phyloP scores from a whole-genome alignment of 192 early-diverging fungal genomes.

The Gryganskiella cystojenkinii region DNA sequence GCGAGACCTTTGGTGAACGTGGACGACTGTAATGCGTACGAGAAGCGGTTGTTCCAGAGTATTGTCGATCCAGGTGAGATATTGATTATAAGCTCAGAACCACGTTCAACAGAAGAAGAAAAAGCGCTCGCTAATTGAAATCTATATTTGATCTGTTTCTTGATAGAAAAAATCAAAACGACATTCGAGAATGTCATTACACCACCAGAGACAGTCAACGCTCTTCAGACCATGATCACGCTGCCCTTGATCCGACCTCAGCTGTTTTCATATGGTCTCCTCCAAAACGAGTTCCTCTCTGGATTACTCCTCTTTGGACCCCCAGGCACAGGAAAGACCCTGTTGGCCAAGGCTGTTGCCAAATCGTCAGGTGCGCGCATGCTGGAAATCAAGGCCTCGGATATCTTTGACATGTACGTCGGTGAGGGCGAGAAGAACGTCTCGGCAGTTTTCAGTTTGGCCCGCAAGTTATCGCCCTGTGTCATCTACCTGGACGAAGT shows the following conservation, averaged over 20 bases:
- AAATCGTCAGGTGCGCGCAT: constrained; percentile 84
- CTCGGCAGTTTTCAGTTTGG: constrained; percentile 90
- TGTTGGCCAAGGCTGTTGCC: constrained; percentile 87
- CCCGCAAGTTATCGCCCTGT: constrained; percentile 91
- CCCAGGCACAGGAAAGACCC: constrained; percentile 89
- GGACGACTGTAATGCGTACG: constrained; percentile 71
- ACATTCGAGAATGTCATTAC: constrained; percentile 81
- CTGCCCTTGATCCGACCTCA: constrained; percentile 84
- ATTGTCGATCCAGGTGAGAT: constrained; percentile 81
- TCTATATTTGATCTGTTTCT: background rate
- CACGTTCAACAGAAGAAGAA: background rate
- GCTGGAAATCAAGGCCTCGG: constrained; percentile 80
- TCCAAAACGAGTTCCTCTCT: constrained; percentile 73
- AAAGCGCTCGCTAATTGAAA: background rate
- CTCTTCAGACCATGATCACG: constrained; percentile 86
- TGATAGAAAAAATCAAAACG: constrained; percentile 61
- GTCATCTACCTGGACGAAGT: constrained; percentile 98
- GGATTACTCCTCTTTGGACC: constrained; percentile 89
- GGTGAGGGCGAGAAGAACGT: constrained; percentile 99
- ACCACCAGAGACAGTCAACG: constrained; percentile 80
- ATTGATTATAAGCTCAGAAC: background rate
- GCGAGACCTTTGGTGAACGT: constrained; percentile 32
- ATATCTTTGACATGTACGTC: constrained; percentile 90
- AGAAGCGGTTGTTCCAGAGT: constrained; percentile 78
- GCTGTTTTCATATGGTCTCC: constrained; percentile 77